Evolutionary conservation across 2,329 filamentous ascomycete species (phyloP), one percentile per base, ranked within the genome.

Genomic region (Magnaporthiopsis incrustans): DNA sequence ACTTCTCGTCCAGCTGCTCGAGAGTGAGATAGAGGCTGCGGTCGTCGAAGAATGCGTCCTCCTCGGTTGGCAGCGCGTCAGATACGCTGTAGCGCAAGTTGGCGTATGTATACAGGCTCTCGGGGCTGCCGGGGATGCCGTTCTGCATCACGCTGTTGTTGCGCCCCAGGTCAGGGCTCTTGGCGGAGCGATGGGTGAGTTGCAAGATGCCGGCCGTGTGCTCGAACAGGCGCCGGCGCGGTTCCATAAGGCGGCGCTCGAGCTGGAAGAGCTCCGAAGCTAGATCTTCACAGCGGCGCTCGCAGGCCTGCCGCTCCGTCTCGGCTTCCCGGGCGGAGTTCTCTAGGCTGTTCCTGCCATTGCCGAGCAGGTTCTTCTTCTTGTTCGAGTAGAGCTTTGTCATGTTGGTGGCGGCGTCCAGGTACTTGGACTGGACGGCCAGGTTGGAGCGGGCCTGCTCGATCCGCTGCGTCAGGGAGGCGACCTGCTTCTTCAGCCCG

Each of bases 121-220:
- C 89, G 10, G 89, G 89, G 70, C 89, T 92, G 64, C 89, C 87
- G 7, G 89, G 89, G 67, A 91, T 85, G 26, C 83, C 85, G 64
- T 84, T 83, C 35, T 66, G 63, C 30, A 64, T 18, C 11, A 57
- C 27, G 27, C 57, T 33, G 44, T 53, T 25, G 44, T 53, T 53
- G 44, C 44, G 44, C 1, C 44, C 18, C 7, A 53, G 44, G n/a
- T 53, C 44, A 5, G 57, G 57, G 62, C 85, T 89, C 65, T 82
- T 80, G n/a, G 89, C 81, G 0, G 85, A 86, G 70, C 89, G 89
- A 76, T 98, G 93, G 11, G 93, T 96, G 75, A 96, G 84, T 73
- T 97, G 92, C 63, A 99, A 79, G 56, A 99, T 91, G 59, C 91
- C 94, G 18, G 95, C 93, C 0, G 94, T 98, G 74, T 99, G 95